Conservation (phyloP, 2,329 filamentous ascomycete genomes). For the Hymenoscyphus fructigenus region DNA sequence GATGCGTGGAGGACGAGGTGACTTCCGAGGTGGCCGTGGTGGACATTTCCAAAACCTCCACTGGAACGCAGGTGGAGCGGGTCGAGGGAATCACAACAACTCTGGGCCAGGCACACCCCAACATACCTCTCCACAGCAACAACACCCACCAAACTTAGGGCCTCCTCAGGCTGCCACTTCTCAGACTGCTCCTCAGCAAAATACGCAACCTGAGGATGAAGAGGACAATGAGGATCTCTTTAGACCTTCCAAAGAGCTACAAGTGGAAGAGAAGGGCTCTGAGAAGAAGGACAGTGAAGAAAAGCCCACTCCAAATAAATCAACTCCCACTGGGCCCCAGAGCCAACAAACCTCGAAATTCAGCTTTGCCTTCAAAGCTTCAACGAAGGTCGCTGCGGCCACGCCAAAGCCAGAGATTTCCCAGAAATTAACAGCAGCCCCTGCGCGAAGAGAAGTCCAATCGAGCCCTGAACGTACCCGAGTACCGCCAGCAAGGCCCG, state of each 20-base stretch:
- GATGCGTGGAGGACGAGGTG: conserved; percentile 38
- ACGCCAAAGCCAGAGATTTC: conserved; percentile 64
- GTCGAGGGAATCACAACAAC: conserved; percentile 45
- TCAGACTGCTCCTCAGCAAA: conserved; percentile 34
- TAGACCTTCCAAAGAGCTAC: conserved; percentile 62
- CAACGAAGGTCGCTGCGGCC: conserved; percentile 57
- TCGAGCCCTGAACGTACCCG: conserved; percentile 46
- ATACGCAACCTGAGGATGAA: conserved; percentile 36
- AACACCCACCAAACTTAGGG: conserved; percentile 27
- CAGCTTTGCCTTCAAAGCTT: conserved; percentile 88
- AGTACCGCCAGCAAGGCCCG: conserved; percentile 37
- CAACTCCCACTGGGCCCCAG: conserved; percentile 44
- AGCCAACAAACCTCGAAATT: conserved; percentile 62
- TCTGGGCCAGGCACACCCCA: conserved; percentile 38
- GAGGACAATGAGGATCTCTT: conserved; percentile 60
- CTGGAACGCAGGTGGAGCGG: conserved; percentile 63
- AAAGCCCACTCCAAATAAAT: conserved; percentile 53
- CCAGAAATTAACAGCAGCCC: conserved; percentile 62
- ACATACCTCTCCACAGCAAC: conserved; percentile 35
- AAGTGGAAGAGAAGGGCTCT: conserved; percentile 58
- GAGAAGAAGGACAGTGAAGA: conserved; percentile 49
- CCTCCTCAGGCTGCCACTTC: conserved; percentile 28
- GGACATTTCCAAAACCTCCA: conserved; percentile 66
- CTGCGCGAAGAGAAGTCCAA: conserved; percentile 28
- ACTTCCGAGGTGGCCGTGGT: conserved; percentile 53